phyloP scores from a whole-genome alignment of 345 rosid species.

The Reutealis trisperma region DNA sequence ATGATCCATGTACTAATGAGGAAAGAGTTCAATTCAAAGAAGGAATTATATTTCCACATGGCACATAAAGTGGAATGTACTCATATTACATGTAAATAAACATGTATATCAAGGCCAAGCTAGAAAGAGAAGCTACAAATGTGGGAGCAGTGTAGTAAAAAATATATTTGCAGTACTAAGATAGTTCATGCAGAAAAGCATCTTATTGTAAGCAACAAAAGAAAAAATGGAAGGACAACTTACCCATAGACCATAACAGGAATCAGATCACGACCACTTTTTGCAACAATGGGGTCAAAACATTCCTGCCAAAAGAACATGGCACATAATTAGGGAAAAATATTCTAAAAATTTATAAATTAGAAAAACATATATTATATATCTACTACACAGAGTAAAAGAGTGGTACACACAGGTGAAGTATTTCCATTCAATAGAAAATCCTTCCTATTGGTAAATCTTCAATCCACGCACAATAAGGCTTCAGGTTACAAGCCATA shows the following conservation, averaged over 20 bases:
- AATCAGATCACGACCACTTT: conserved; percentile 94
- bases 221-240: conserved; percentile 3
- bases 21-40: neutral
- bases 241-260: conserved; percentile 99
- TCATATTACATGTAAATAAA: neutral
- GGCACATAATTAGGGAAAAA: conserved; percentile 20
- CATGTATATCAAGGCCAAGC: neutral
- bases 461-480: neutral
- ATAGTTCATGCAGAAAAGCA: neutral
- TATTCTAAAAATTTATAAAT: neutral
- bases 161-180: neutral
- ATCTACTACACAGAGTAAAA: neutral
- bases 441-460: neutral
- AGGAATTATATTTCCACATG: neutral
- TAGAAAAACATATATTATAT: neutral
- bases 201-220: neutral
- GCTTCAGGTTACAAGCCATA: neutral
- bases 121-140: neutral
- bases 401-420: neutral
- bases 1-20: neutral
- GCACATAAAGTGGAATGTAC: neutral
- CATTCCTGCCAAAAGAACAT: conserved; percentile 64
- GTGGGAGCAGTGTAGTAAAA: neutral
- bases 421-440: neutral
- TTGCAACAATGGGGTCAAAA: conserved; percentile 90